Conservation (phyloP, 345 rosid genomes). For the Eutrema heterophyllum region DNA sequence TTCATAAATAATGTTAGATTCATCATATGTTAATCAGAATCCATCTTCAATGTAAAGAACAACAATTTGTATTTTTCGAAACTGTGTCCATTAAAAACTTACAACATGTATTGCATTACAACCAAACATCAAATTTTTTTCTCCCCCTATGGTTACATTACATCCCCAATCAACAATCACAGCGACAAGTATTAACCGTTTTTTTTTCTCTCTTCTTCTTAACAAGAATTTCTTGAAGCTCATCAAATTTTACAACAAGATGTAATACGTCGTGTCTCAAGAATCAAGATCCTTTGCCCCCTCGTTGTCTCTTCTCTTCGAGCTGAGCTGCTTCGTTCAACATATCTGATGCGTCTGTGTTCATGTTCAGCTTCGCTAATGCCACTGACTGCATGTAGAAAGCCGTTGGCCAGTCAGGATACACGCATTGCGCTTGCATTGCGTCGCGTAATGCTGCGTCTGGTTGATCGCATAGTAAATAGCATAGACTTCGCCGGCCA, state of each 20-base stretch:
- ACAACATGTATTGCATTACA: slow-evolving; percentile 27
- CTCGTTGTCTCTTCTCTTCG: slow-evolving; percentile 85
- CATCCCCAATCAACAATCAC: slow-evolving; percentile 33
- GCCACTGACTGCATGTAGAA: slow-evolving; percentile 99
- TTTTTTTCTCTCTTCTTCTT: neutral
- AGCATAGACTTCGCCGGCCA: slow-evolving; percentile 90
- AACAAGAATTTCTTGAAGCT: slow-evolving; percentile 11
- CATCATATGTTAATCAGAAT: neutral
- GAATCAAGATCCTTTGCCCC: slow-evolving; percentile 50
- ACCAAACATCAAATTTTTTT: slow-evolving; percentile 12
- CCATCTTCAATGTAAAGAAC: too few species aligned
- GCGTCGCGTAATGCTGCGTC: slow-evolving; percentile 92
- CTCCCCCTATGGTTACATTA: slow-evolving; percentile 26
- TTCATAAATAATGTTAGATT: neutral
- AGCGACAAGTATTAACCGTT: slow-evolving; percentile 13
- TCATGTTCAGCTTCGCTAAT: slow-evolving; percentile 90
- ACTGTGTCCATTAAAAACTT: slow-evolving; percentile 15
- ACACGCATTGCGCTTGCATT: slow-evolving; percentile 89
- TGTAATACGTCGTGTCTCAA: neutral
- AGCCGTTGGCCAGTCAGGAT: slow-evolving; percentile 90
- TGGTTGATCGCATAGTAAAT: slow-evolving; percentile 75
- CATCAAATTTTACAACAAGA: slow-evolving; percentile 13
- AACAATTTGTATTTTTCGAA: neutral
- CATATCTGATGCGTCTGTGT: slow-evolving; percentile 90
- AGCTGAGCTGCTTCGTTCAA: slow-evolving; percentile 81